Evolutionary conservation across 169 alveolate genomes (phyloP).

Genomic region (Cytauxzoon felis): DNA sequence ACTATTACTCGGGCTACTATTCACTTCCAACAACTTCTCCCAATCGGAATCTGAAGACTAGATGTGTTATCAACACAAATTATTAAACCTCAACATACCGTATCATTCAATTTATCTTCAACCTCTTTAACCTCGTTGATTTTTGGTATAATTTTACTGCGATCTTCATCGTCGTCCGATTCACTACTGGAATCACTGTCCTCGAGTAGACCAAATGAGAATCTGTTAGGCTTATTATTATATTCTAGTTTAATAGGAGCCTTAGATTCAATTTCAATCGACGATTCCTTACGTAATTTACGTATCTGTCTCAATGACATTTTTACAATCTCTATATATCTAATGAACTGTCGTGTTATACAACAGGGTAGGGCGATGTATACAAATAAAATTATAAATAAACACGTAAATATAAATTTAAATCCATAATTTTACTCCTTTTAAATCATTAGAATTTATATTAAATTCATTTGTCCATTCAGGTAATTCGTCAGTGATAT

Average conservation of each 20-base stretch:
- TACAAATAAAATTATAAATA: neutral
- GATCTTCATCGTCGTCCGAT: slow-evolving; percentile 3
- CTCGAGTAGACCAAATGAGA: slow-evolving; percentile 1
- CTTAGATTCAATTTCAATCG: slow-evolving; percentile 7
- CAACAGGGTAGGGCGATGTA: neutral
- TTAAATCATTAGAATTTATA: neutral
- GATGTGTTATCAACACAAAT: neutral
- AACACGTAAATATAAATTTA: neutral
- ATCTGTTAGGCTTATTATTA: neutral
- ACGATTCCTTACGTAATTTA: slow-evolving; percentile 10
- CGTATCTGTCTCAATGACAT: slow-evolving; percentile 55
- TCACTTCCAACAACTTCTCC: slow-evolving; percentile 14
- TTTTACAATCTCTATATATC: neutral
- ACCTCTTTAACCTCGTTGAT: too few species aligned
- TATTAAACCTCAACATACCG: too few species aligned
- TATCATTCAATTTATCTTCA: too few species aligned
- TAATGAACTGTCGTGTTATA: neutral
- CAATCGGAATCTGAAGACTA: slow-evolving; percentile 15
- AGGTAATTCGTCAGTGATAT: slow-evolving; percentile 31
- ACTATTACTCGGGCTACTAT: neutral
- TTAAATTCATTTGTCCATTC: slow-evolving; percentile 43
- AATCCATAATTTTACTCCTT: neutral
- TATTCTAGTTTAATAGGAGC: neutral
- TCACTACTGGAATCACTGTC: neutral
- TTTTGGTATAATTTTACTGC: too few species aligned